Base-by-base conservation (phyloP, 257 asterid genomes). In the Ocimum tenuiflorum region DNA sequence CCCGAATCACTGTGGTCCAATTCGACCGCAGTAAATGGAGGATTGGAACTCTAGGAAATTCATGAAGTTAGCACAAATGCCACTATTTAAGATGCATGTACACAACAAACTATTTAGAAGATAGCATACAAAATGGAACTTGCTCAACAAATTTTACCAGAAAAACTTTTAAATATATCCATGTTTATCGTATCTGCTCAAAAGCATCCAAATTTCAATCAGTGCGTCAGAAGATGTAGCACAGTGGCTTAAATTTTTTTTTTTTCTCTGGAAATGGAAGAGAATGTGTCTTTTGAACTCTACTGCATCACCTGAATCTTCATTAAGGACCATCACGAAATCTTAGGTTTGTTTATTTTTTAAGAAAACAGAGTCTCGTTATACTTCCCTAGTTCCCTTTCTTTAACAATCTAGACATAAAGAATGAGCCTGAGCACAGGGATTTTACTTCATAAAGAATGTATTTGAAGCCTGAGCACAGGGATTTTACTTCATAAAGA, bases 1-100 rank as follows among this genome's bases (percentile, higher is more conserved):
- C 96, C 99, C 60, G 99, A 94, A 70, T 94, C 99, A 76, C 97
- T 90, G 79, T 94, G 99, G 79, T 94, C 99, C 86, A 94, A 79
- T 64, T 94, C 99, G 62, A 94, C 96, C 4, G 99, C 85, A 50
- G 99, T 90, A 78, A 94, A 94, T 15, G 99, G 99, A 49, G 97
- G 99, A 77, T 94, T 88, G 79, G 99, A 90, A 77, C 95, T 94
- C 99, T 94, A 86, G 29, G 80, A 87, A 69, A 41, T 35, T 62
- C 70, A 35, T 63, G 49, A 72, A 68, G 71, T 84, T 74, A 81
- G 77, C 58, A 43, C 57, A 71, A 36, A 65, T 47, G 38, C 69
- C 45, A 45, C 38, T 11, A 33, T 47, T 35, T 33, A 42, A 57
- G 41, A 75, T 62, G 65, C 39, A 69, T 50, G 35, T 35, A 29